Conservation (phyloP, 192 early-diverging fungal genomes). For the Phycomyces nitens region DNA sequence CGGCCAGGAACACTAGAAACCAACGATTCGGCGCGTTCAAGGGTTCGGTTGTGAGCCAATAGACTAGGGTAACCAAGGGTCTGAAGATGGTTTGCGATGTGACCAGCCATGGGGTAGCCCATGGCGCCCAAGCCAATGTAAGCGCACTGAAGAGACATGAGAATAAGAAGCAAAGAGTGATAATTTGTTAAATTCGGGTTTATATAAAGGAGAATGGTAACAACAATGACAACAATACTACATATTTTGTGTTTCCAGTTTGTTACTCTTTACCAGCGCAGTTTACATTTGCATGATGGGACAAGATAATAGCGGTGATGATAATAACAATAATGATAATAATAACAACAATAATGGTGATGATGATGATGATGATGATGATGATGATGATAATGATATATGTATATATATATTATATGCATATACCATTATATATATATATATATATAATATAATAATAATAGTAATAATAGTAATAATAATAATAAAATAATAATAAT, state of each 20-base stretch:
- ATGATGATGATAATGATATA: too few relatives aligned
- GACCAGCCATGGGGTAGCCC: slow-evolving; percentile 53
- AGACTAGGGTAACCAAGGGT: slow-evolving; percentile 29
- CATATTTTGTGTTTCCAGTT: too few relatives aligned
- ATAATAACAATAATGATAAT: too few relatives aligned
- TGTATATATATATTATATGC: too few relatives aligned
- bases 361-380: too few relatives aligned
- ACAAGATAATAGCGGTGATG: too few relatives aligned
- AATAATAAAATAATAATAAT: not conserved
- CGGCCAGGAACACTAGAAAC: slow-evolving; percentile 23
- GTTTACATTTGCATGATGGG: too few relatives aligned
- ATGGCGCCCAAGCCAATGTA: slow-evolving; percentile 66
- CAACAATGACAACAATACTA: too few relatives aligned
- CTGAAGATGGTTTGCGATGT: slow-evolving; percentile 16
- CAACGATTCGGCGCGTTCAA: slow-evolving; percentile 39
- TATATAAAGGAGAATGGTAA: not conserved
- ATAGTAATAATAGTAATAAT: slow-evolving; percentile 1
- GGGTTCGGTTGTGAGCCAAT: slow-evolving; percentile 64
- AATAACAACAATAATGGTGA: too few relatives aligned
- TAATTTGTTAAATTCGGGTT: not conserved
- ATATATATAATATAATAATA: not conserved
- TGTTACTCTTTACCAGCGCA: too few relatives aligned
- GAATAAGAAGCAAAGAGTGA: not conserved
- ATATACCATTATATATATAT: not conserved
- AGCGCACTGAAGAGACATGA: slow-evolving; percentile 35